Evolutionary conservation across 257 asterid genomes (phyloP).

Genomic region (Lithospermum erythrorhizon): DNA sequence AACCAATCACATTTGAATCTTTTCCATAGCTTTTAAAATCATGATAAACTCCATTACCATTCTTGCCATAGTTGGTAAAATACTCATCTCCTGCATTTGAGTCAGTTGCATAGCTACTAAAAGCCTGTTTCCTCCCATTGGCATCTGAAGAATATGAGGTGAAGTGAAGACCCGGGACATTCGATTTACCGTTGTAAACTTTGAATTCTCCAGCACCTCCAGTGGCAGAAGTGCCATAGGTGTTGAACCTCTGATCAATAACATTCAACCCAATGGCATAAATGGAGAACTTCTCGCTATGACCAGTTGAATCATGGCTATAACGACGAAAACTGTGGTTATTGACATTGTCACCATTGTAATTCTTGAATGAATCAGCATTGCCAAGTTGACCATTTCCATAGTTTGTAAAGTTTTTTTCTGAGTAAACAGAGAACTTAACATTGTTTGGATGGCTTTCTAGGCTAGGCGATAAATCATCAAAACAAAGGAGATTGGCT

Average conservation of each 20-base stretch:
- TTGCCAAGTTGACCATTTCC: conserved; percentile 45
- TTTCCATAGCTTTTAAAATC: conserved; percentile 53
- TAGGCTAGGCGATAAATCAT: conserved; percentile 15
- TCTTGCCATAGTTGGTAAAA: conserved; percentile 60
- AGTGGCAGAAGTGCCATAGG: conserved; percentile 48
- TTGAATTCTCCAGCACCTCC: conserved; percentile 54
- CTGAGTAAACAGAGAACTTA: conserved; percentile 27
- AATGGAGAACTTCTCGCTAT: conserved; percentile 33
- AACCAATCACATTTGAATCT: conserved; percentile 48
- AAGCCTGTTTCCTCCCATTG: conserved; percentile 42
- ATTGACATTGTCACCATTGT: conserved; percentile 29
- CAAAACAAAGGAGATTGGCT: conserved; percentile 17
- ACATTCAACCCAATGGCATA: conserved; percentile 44
- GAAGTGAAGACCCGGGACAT: conserved; percentile 47
- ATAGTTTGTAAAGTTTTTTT: conserved; percentile 60
- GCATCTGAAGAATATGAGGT: conserved; percentile 50
- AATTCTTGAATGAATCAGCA: conserved; percentile 38
- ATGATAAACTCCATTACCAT: conserved; percentile 52
- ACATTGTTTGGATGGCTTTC: conserved; percentile 37
- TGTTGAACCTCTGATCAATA: conserved; percentile 52
- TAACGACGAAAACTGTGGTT: conserved; percentile 77
- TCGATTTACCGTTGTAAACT: conserved; percentile 23
- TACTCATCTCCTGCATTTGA: conserved; percentile 54
- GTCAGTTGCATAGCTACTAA: conserved; percentile 26
- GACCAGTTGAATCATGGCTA: conserved; percentile 57